Base-by-base conservation (phyloP, 805 yeast species). In the Hagleromyces aurorensis region DNA sequence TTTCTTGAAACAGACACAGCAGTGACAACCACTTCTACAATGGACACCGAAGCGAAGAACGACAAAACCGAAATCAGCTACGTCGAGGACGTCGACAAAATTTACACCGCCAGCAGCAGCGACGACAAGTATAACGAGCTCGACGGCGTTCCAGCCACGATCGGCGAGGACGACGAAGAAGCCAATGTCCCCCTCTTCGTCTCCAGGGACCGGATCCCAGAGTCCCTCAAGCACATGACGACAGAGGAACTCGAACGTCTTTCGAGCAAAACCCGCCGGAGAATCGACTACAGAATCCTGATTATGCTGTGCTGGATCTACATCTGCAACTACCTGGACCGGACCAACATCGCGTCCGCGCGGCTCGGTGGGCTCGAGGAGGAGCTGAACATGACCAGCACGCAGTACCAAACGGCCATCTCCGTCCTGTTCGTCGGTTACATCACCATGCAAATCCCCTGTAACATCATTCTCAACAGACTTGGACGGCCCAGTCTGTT, bases 221-320 rank as follows among this genome's bases (percentile, higher is more conserved):
- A 49, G 2, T 36, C 46, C 2, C 27, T 50, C 14, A 33, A 31
- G 25, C 28, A 36, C 14, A 25, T 40, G 15, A 31, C 50, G 7
- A 42, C 41, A n/a, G 72, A 61, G 23, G 76, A 72, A 38, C 56
- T 72, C 8, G 61, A 50, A 14, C 46, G 36, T 4, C 44, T 71
- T 26, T 70, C 69, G 38, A 53, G 43, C 30, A 64, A 57, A 34
- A 60, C 71, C 10, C 62, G 62, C 19, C 44, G 68, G 25, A 71
- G 68, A 38, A 52, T 70, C 23, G 79, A 74, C 41, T 16, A 64
- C 6, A 50, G 75, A 36, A 57, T 71, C 31, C 50, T 71, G 34
- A 75, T 76, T 12, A 62, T 65, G 66, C 41, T 70, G 18, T 64
- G 69, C 33, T 53, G 61, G 38, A 64, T 71, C 40, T 71, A 70